Evolutionary conservation across 345 rosid species (phyloP).

Genomic region (Heritiera littoralis): DNA sequence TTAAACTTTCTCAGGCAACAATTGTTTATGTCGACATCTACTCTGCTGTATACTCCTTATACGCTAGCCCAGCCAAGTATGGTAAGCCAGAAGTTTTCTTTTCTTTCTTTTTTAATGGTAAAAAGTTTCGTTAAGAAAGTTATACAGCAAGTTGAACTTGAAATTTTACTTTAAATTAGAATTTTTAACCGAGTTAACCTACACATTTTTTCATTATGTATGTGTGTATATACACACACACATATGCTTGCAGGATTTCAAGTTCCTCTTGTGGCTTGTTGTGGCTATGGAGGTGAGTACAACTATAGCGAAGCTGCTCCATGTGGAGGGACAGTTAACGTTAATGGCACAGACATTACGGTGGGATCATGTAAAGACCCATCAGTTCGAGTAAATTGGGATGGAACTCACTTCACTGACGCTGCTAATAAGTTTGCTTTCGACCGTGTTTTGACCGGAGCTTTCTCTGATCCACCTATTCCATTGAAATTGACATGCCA

Average conservation of each 20-base stretch:
- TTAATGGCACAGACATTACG: conserved; percentile 21
- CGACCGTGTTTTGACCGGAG: not conserved
- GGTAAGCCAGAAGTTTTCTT: conserved; percentile 32
- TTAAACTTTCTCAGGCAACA: conserved; percentile 31
- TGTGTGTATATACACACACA: no score
- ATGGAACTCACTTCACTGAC: not conserved
- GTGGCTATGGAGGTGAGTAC: conserved; percentile 38
- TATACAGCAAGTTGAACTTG: no score
- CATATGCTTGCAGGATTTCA: conserved; percentile 27
- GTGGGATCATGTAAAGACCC: conserved; percentile 33
- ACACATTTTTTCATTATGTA: no score
- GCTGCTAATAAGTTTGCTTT: not conserved
- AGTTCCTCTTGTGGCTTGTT: conserved; percentile 29
- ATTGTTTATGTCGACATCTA: conserved; percentile 50
- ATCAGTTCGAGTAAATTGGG: conserved; percentile 1
- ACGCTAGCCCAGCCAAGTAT: conserved; percentile 30
- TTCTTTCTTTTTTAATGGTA: no score
- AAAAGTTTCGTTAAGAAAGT: no score
- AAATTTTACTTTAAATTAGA: no score
- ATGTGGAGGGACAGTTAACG: conserved; percentile 25
- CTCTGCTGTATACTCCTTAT: conserved; percentile 44
- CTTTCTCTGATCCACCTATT: not conserved
- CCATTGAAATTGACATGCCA: not conserved
- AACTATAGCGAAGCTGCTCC: not conserved
- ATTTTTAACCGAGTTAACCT: no score